Evolutionary conservation across 345 rosid genomes (phyloP).

Genomic region (Gossypium australe): DNA sequence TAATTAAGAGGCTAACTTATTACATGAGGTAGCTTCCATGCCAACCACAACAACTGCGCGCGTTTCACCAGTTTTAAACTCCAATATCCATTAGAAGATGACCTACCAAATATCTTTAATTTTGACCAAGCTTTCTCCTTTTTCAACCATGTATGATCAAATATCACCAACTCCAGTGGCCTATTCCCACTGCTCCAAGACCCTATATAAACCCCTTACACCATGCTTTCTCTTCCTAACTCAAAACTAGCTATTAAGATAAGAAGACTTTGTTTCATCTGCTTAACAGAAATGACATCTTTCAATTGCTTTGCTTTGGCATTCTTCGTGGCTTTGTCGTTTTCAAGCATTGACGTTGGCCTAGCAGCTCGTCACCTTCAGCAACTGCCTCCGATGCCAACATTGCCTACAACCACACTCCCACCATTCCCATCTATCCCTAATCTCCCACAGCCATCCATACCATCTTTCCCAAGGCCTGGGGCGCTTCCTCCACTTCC

Average conservation of each 20-base stretch:
- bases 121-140: not conserved
- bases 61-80: not conserved
- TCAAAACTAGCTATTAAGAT: conserved; percentile 8
- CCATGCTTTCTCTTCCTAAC: conserved; percentile 16
- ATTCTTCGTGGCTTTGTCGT: conserved; percentile 8
- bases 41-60: too few species aligned
- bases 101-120: not conserved
- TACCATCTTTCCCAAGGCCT: conserved; percentile 1
- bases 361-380: conserved; percentile 18
- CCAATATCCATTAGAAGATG: not conserved
- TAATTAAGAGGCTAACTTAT: too few species aligned
- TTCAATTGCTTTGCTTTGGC: not conserved
- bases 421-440: too few species aligned
- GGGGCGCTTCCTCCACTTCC: conserved; percentile 21
- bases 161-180: not conserved
- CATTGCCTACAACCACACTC: too few species aligned
- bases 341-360: conserved; percentile 10
- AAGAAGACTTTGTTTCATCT: not conserved
- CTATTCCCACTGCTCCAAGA: not conserved
- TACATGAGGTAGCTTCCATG: too few species aligned
- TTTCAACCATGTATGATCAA: too few species aligned
- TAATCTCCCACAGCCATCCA: too few species aligned
- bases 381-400: conserved; percentile 6
- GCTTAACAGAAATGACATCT: conserved; percentile 13
- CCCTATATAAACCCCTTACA: not conserved